A percentile compares a stretch with the other conserved stretches of the same genome.
Evolutionary conservation across 2,329 filamentous ascomycete species (phyloP).

Genomic region (Teratosphaeria gauchensis): DNA sequence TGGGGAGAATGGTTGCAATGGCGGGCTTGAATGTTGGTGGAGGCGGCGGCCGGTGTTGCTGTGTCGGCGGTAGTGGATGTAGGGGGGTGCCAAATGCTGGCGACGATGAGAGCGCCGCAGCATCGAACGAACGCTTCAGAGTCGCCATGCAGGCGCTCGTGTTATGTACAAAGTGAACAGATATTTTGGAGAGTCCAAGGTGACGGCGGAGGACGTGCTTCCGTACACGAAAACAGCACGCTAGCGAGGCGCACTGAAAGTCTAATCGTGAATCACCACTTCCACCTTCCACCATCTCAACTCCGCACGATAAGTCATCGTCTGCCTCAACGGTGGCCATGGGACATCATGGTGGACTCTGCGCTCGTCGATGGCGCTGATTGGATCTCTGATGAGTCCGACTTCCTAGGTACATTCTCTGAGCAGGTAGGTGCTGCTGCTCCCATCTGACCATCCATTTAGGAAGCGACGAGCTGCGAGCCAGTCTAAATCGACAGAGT

Average conservation of each 20-base stretch:
- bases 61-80: conserved; percentile 51
- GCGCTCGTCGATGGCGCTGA: conserved; percentile 5
- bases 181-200: too few relatives aligned
- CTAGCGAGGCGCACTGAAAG: too few relatives aligned
- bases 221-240: too few relatives aligned
- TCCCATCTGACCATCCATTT: neutral
- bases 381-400: conserved; percentile 33
- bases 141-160: conserved; percentile 16
- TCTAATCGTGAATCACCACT: neutral
- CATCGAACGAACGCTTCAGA: conserved; percentile 9
- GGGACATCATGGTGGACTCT: neutral
- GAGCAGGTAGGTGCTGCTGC: neutral
- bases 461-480: neutral
- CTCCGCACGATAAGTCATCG: neutral
- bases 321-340: neutral
- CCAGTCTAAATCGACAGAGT: neutral
- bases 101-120: conserved; percentile 67
- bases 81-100: conserved; percentile 82
- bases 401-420: conserved; percentile 32
- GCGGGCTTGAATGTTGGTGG: conserved; percentile 40
- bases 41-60: conserved; percentile 29
- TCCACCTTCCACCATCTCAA: neutral
- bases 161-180: too few relatives aligned
- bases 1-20: conserved; percentile 64
- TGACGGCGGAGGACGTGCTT: too few relatives aligned